A percentile compares a stretch with the other conserved stretches of the same genome.
Evolutionary conservation across 106 monocot species (phyloP).

Genomic region (Apostasia shenzhenica): DNA sequence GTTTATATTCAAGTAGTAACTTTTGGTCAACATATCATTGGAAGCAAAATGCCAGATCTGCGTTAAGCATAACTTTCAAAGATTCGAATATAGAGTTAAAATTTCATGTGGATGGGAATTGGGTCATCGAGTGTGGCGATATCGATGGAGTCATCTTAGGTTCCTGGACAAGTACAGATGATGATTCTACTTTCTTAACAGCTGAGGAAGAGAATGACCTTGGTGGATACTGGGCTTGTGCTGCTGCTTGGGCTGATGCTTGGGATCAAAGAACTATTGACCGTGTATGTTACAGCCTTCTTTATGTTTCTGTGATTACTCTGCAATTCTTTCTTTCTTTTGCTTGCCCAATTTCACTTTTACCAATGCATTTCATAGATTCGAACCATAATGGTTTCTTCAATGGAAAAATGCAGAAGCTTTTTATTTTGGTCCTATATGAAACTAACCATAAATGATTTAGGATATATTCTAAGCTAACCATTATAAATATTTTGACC

Average conservation of each 20-base stretch:
- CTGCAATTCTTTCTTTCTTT: no score
- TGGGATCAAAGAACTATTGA: slow-evolving; percentile 89
- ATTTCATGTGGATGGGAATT: slow-evolving; percentile 37
- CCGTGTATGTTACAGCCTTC: slow-evolving; percentile 53
- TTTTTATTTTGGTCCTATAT: no score
- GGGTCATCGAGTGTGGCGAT: slow-evolving; percentile 70
- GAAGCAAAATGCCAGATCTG: slow-evolving; percentile 33
- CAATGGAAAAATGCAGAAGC: no score
- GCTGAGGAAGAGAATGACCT: slow-evolving; percentile 28
- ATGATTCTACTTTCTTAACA: slow-evolving; percentile 10
- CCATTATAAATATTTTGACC: no score
- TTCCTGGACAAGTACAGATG: slow-evolving; percentile 49
- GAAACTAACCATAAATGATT: no score
- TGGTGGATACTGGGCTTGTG: slow-evolving; percentile 84
- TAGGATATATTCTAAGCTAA: no score
- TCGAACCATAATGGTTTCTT: no score
- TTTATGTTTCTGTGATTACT: slow-evolving; percentile 3
- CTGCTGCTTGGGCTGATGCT: slow-evolving; percentile 91
- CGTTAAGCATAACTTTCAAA: slow-evolving; percentile 18
- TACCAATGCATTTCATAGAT: no score
- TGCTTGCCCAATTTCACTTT: no score
- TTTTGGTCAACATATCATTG: slow-evolving; percentile 61
- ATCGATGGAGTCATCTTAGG: slow-evolving; percentile 82
- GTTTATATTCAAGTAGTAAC: slow-evolving; percentile 64
- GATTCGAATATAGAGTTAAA: slow-evolving; percentile 21